phyloP scores from a whole-genome alignment of 257 asterid species.

The Solanum chiquidenum region DNA sequence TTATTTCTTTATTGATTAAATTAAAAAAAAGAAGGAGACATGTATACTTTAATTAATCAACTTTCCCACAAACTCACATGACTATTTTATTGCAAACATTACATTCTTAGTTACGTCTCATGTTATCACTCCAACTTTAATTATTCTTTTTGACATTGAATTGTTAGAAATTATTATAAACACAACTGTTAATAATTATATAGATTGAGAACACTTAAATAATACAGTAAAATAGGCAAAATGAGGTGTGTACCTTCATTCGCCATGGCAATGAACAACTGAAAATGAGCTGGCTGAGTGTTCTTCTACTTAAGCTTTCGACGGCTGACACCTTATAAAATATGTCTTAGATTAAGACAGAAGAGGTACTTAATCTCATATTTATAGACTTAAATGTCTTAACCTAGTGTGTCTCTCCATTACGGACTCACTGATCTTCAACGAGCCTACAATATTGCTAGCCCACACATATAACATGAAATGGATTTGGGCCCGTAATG shows the following conservation, averaged over 20 bases:
- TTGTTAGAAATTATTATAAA: too few relatives aligned
- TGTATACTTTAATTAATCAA: conserved; percentile 7
- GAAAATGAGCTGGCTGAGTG: neutral
- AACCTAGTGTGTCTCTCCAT: too few relatives aligned
- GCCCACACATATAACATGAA: neutral
- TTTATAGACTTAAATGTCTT: neutral
- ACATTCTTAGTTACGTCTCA: neutral
- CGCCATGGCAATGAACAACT: neutral
- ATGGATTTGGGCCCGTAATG: neutral
- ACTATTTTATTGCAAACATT: neutral
- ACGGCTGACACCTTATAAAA: neutral
- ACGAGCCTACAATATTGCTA: neutral
- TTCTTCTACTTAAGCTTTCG: neutral
- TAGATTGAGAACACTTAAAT: neutral
- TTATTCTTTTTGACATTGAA: neutral
- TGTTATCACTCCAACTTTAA: neutral
- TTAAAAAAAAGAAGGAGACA: neutral
- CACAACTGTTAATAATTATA: too few relatives aligned
- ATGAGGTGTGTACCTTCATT: neutral
- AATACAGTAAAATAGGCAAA: neutral
- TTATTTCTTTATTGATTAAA: neutral
- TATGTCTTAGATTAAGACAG: too few relatives aligned
- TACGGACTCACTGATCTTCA: too few relatives aligned
- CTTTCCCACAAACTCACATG: conserved; percentile 2
- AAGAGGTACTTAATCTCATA: neutral